Percentiles rank a stretch among this genome's conserved stretches.
phyloP scores from a whole-genome alignment of 139 green algal species.

The Chlorella sp. region DNA sequence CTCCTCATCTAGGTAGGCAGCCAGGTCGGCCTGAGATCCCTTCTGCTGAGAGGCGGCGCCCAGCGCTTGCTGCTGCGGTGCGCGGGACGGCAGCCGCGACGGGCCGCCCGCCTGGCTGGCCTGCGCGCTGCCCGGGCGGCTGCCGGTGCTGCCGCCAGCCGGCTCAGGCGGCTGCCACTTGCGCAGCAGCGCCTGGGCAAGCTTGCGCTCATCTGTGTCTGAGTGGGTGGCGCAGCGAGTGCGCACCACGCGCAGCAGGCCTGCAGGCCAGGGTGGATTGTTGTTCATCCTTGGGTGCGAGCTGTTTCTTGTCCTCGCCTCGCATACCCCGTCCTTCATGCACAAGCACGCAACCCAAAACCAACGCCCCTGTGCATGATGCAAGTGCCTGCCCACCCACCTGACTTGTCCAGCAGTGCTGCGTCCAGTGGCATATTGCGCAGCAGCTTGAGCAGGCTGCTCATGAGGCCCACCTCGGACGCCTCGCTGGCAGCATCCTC shows the following conservation, averaged over 20 bases:
- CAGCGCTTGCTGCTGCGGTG: neutral
- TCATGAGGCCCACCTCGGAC: slow-evolving; percentile 3
- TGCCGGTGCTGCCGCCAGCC: neutral
- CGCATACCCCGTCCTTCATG: no score
- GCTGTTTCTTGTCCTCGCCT: no score
- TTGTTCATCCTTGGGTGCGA: no score
- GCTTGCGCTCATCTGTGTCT: slow-evolving; percentile 44
- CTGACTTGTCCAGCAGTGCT: neutral
- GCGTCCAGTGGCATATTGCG: neutral
- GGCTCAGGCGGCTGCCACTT: neutral
- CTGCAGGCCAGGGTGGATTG: neutral
- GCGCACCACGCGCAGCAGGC: slow-evolving; percentile 11
- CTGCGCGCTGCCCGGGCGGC: neutral
- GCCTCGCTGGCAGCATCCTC: slow-evolving; percentile 4
- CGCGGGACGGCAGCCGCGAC: no score
- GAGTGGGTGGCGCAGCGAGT: slow-evolving; percentile 1
- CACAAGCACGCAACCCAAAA: no score
- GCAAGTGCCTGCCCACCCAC: neutral
- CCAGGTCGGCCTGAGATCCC: neutral
- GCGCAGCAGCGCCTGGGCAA: slow-evolving; percentile 12
- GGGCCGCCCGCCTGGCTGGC: neutral
- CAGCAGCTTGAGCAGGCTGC: slow-evolving; percentile 36
- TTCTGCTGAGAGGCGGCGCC: neutral
- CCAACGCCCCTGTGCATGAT: no score
- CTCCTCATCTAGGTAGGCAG: slow-evolving; percentile 1